Evolutionary conservation across 805 yeast genomes (phyloP).

Genomic region (Dipodascopsis uninucleata): DNA sequence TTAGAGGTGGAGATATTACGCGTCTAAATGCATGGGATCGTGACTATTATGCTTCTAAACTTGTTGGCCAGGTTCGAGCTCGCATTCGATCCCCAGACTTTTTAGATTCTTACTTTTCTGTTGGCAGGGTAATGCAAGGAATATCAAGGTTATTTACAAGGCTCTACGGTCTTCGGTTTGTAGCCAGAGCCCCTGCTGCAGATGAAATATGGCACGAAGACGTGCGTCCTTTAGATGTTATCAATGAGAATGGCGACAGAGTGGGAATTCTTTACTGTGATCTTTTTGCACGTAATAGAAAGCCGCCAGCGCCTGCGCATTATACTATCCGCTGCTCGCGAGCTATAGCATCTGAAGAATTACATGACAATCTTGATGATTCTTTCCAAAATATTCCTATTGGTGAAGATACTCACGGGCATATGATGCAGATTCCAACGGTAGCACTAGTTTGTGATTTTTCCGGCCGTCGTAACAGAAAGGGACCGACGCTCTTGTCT

Average conservation of each 20-base stretch:
- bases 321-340: conserved; percentile 95
- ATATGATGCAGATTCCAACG: conserved; percentile 75
- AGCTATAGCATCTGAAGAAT: conserved; percentile 57
- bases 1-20: conserved; percentile 36
- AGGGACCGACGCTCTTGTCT: conserved; percentile 54
- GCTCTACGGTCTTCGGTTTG: conserved; percentile 73
- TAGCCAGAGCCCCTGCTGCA: conserved; percentile 54
- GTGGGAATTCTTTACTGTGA: conserved; percentile 87
- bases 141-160: conserved; percentile 63
- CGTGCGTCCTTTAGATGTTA: conserved; percentile 76
- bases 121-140: conserved; percentile 84
- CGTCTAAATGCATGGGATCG: conserved; percentile 86
- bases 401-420: conserved; percentile 38
- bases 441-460: conserved; percentile 88
- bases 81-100: conserved; percentile 40
- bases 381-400: conserved; percentile 25
- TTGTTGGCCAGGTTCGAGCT: conserved; percentile 34
- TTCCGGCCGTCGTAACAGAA: conserved; percentile 39
- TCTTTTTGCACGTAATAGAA: conserved; percentile 70
- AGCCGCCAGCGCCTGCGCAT: conserved; percentile 81
- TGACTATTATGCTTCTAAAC: conserved; percentile 53
- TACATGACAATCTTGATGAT: conserved; percentile 37
- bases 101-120: conserved; percentile 69
- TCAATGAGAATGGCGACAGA: conserved; percentile 57
- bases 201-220: conserved; percentile 90